These are phyloP conservation scores for Umbilicaria muhlenbergii DNA, from an alignment of 495 filamentous ascomycete genomes.

Conservation along the genomic window DNA sequence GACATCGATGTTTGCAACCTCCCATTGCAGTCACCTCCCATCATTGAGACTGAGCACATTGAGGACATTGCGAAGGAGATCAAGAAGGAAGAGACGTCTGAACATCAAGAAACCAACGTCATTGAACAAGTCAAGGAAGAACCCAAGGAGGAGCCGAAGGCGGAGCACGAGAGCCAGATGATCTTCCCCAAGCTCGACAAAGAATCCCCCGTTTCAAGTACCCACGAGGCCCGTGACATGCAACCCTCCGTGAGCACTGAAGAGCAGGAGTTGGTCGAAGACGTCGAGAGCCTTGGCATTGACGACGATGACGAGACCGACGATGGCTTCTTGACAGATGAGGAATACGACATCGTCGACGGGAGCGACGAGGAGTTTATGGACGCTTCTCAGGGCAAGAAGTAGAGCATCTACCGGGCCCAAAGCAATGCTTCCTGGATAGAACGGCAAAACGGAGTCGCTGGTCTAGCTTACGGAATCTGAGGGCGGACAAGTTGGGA, in stretches of 20 bases:
- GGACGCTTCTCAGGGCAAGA: constrained; percentile 18
- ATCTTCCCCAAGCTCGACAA: constrained; percentile 95
- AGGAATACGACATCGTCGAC: constrained; percentile 94
- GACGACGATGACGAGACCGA: constrained; percentile 42
- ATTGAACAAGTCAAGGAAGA: constrained; percentile 13
- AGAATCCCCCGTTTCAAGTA: constrained; percentile 72
- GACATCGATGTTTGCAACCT: constrained; percentile 53
- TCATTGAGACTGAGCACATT: constrained; percentile 10
- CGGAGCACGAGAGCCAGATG: constrained; percentile 48
- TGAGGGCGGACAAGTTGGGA: too few species aligned
- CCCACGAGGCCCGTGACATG: constrained; percentile 39
- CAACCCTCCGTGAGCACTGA: constrained; percentile 23
- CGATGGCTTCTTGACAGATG: constrained; percentile 75
- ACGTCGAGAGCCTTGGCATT: constrained; percentile 50
- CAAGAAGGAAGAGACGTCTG: constrained; percentile 7
- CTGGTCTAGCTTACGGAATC: too few species aligned
- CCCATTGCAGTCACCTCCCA: constrained; percentile 3
- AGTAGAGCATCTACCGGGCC: neutral
- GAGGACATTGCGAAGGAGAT: constrained; percentile 12
- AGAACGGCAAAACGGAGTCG: too few species aligned
- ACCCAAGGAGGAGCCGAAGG: constrained; percentile 4
- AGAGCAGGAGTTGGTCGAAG: constrained; percentile 43
- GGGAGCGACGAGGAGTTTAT: constrained; percentile 83
- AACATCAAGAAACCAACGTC: constrained; percentile 13
- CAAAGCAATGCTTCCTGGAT: too few species aligned